Evolutionary conservation across 805 yeast genomes (phyloP), one percentile per base, ranked within the genome.

Genomic region (Candida ficus): DNA sequence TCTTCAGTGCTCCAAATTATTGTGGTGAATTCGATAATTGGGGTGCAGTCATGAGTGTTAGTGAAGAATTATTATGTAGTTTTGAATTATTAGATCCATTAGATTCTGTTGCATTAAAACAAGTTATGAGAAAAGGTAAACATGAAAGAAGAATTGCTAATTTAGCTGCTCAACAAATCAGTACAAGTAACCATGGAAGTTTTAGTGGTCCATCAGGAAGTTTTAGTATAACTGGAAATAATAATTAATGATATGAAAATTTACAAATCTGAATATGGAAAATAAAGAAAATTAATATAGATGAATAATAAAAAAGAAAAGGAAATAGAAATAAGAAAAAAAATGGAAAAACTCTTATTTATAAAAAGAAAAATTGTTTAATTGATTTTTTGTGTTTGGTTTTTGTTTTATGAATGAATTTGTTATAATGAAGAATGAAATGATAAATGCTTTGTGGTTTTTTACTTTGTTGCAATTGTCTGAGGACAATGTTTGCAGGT

Each of bases 31-130:
- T 68, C 35, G 71, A 89, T 60, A 88, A 88, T 55, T 88, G 96
- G 96, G 96, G 96, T 19, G 99, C 99, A 2, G 97, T 91, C 5
- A 91, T 91, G 98, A 81, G 95, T 52, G 98, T 91, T 13, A 78
- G 87, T 47, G 96, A 91, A 48, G 97, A 91, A 53, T 70, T 91
- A 49, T 68, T 93, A 42, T 91, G 99, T 63, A 83, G 93, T 46
- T 91, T 91, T 63, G 99, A 91, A 62, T 73, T 91, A 40, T 70
- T 91, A 44, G 96, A 93, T 63, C 99, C 99, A 8, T 70, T 93
- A 52, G 98, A 91, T 64, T 78, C 95, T 38, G 83, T 84, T 16
- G 96, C 96, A 5, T 74, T 93, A 63, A 90, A 91, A 58, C 96
- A 86, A 60, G 93, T 88, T 37, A 88, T 91, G 97, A 83, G 83